Conservation (phyloP, 345 rosid species). For the Aquilaria yunnanensis region DNA sequence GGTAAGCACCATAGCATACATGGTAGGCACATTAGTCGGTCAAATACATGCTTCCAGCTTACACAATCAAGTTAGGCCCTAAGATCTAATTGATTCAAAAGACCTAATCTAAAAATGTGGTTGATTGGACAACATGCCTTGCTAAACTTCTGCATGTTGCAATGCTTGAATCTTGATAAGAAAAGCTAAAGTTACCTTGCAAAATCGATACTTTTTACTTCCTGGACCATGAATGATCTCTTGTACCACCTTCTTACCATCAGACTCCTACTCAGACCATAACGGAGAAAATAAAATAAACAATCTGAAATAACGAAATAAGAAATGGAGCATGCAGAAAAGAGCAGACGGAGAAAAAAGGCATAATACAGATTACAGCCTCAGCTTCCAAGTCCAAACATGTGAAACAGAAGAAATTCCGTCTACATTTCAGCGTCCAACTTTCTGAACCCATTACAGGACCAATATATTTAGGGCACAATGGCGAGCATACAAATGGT, state of each 20-base stretch:
- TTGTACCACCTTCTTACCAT: conserved; percentile 64
- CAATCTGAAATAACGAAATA: neutral
- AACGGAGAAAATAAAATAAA: neutral
- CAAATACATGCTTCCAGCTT: too few relatives aligned
- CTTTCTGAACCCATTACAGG: too few relatives aligned
- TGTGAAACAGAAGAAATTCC: neutral
- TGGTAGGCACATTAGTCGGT: too few relatives aligned
- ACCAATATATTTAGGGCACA: too few relatives aligned
- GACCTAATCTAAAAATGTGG: too few relatives aligned
- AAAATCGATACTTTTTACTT: conserved; percentile 59
- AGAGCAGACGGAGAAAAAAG: conserved; percentile 1
- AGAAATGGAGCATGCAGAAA: neutral
- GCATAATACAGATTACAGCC: neutral
- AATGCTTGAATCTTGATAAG: neutral
- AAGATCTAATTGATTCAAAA: too few relatives aligned
- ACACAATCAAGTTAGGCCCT: too few relatives aligned
- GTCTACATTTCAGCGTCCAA: too few relatives aligned
- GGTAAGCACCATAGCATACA: too few relatives aligned
- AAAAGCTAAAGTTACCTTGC: conserved; percentile 53
- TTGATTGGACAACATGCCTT: neutral
- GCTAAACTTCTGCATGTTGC: neutral
- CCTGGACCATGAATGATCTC: conserved; percentile 67
- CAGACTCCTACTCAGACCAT: conserved; percentile 39
- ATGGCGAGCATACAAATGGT: too few relatives aligned
- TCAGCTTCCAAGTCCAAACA: neutral